Conservation (phyloP, 352 stramenopile species). For the Phytophthora parvispora region DNA sequence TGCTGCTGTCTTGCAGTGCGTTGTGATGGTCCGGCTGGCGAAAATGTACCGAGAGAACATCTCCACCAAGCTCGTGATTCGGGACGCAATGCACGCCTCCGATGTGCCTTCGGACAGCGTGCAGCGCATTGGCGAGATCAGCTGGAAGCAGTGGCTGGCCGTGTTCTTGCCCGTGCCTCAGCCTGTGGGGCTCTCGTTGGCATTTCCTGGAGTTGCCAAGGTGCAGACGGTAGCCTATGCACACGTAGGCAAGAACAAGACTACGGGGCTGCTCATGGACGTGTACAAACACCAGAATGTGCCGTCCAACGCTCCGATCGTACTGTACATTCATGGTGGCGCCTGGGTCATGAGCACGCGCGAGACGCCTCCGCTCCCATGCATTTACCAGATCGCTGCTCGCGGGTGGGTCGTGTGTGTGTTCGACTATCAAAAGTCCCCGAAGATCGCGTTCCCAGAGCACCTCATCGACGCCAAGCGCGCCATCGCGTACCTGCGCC, state of each 20-base stretch:
- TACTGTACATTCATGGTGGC: slow-evolving; percentile 87
- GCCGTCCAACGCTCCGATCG: slow-evolving; percentile 66
- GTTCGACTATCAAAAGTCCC: slow-evolving; percentile 82
- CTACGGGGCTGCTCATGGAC: slow-evolving; percentile 75
- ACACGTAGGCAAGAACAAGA: slow-evolving; percentile 71
- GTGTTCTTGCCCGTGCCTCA: slow-evolving; percentile 73
- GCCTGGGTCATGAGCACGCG: slow-evolving; percentile 76
- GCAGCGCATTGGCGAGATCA: slow-evolving; percentile 55
- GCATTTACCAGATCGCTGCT: slow-evolving; percentile 70
- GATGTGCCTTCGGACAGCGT: slow-evolving; percentile 43
- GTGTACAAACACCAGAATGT: slow-evolving; percentile 72
- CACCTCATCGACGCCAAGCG: slow-evolving; percentile 81
- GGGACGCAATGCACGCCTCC: slow-evolving; percentile 44
- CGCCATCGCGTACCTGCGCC: slow-evolving; percentile 73
- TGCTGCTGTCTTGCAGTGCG: slow-evolving; percentile 52
- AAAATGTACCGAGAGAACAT: slow-evolving; percentile 62
- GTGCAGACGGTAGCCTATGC: slow-evolving; percentile 69
- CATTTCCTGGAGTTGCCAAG: slow-evolving; percentile 62
- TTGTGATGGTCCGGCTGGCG: slow-evolving; percentile 58
- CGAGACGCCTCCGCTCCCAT: slow-evolving; percentile 50
- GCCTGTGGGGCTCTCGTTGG: slow-evolving; percentile 52
- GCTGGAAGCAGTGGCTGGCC: slow-evolving; percentile 58
- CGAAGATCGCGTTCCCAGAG: slow-evolving; percentile 71
- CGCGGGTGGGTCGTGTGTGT: slow-evolving; percentile 79
- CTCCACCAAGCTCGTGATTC: slow-evolving; percentile 50